Conservation (phyloP, 2,329 filamentous ascomycete genomes). For the Berkeleyomyces rouxiae region DNA sequence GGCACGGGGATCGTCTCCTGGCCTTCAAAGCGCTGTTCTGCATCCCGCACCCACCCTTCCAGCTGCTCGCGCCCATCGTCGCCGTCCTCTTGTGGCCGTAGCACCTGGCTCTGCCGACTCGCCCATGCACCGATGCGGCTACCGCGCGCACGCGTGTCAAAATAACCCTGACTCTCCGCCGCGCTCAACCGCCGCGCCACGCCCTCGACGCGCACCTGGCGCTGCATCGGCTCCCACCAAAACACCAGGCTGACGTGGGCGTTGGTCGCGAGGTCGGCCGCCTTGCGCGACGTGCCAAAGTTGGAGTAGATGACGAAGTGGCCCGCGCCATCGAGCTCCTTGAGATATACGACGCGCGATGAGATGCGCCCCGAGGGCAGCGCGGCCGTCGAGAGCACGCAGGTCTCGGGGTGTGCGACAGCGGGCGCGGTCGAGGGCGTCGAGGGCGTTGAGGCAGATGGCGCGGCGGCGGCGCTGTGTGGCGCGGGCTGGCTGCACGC, state of each 20-base stretch:
- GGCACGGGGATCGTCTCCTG: conserved; percentile 73
- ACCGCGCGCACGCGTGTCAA: conserved; percentile 54
- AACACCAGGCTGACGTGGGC: conserved; percentile 71
- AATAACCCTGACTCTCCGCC: conserved; percentile 58
- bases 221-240: conserved; percentile 72
- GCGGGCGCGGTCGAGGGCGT: conserved; percentile 42
- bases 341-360: conserved; percentile 80
- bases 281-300: conserved; percentile 60
- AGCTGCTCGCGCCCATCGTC: conserved; percentile 59
- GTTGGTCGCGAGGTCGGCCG: conserved; percentile 54
- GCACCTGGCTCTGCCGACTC: conserved; percentile 67
- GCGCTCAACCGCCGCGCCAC: conserved; percentile 44
- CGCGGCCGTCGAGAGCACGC: conserved; percentile 67
- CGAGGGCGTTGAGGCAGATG: conserved; percentile 67
- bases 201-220: conserved; percentile 85
- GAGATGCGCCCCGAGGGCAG: conserved; percentile 74
- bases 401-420: conserved; percentile 70
- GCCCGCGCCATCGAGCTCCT: conserved; percentile 60
- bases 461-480: conserved; percentile 76
- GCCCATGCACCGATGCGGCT: conserved; percentile 86
- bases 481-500: conserved; percentile 36
- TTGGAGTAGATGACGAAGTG: conserved; percentile 84
- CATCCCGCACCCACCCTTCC: conserved; percentile 60
- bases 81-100: conserved; percentile 29
- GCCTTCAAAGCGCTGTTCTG: conserved; percentile 58